A percentile compares a stretch with the other conserved stretches of the same genome.
Evolutionary conservation across 305 asterid genomes (phyloP).

Genomic region (Fraxinus sp.): DNA sequence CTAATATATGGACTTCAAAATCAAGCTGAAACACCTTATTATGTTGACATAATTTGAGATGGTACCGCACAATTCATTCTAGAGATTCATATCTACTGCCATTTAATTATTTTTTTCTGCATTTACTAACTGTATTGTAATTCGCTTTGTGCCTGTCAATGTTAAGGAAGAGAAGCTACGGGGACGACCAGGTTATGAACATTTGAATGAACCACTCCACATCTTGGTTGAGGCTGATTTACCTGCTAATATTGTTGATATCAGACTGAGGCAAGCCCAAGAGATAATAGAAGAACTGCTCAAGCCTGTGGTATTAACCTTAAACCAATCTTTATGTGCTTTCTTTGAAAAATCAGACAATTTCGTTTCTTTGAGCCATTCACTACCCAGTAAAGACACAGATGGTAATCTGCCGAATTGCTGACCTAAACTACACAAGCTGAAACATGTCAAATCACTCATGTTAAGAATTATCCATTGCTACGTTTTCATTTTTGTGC

Average conservation of each 20-base stretch:
- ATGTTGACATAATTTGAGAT: not conserved
- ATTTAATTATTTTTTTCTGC: not conserved
- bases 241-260: conserved; percentile 69
- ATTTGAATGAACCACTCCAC: conserved; percentile 80
- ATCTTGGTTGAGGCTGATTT: conserved; percentile 83
- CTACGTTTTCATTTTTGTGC: conserved; percentile 18
- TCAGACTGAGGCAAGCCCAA: conserved; percentile 72
- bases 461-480: conserved; percentile 3
- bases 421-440: not conserved
- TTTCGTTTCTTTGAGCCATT: not conserved
- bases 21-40: not conserved
- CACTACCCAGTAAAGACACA: not conserved
- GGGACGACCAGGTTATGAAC: conserved; percentile 87
- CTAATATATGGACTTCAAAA: not conserved
- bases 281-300: conserved; percentile 76
- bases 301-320: conserved; percentile 72
- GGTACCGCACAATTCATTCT: not conserved
- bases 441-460: not conserved
- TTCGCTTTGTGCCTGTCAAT: conserved; percentile 23
- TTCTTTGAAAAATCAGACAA: conserved; percentile 3
- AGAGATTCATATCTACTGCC: conserved; percentile 4
- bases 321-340: conserved; percentile 7
- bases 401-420: not conserved
- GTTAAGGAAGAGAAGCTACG: conserved; percentile 75
- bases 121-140: conserved; percentile 6